phyloP scores from a whole-genome alignment of 129 eudicot genomes.

The Heracleum sosnowskyi region DNA sequence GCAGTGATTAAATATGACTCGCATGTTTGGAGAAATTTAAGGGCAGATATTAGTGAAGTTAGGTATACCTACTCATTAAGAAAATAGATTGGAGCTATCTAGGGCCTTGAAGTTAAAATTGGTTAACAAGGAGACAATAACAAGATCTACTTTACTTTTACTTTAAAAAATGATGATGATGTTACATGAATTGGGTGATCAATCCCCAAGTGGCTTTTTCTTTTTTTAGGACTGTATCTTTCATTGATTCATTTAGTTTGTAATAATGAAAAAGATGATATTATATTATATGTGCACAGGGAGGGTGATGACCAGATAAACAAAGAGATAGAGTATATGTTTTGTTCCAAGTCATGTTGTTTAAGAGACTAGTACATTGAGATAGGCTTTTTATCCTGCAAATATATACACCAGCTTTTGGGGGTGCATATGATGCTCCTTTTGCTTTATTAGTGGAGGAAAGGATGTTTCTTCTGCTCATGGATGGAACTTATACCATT shows the following conservation, averaged over 20 bases:
- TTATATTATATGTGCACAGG: background rate
- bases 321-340: slow-evolving; percentile 3
- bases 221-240: background rate
- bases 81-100: background rate
- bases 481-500: slow-evolving; percentile 36
- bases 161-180: slow-evolving; percentile 3
- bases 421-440: slow-evolving; percentile 31
- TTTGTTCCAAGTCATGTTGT: background rate
- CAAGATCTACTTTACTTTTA: background rate
- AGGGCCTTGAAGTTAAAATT: background rate
- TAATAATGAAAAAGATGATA: background rate
- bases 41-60: background rate
- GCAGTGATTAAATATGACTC: background rate
- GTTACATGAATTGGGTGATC: background rate
- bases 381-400: slow-evolving; percentile 3
- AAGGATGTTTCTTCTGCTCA: slow-evolving; percentile 24
- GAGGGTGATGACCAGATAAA: slow-evolving; percentile 6
- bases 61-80: background rate
- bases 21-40: background rate
- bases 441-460: slow-evolving; percentile 39
- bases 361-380: background rate
- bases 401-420: slow-evolving; percentile 14
- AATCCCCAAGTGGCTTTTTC: slow-evolving; percentile 4
- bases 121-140: slow-evolving; percentile 5
- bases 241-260: background rate